A percentile compares a stretch with the other conserved stretches of the same genome.
These are phyloP conservation scores for Coccinonectria pachysandricola DNA, from an alignment of 2,329 filamentous ascomycete species.

Conservation along the genomic window DNA sequence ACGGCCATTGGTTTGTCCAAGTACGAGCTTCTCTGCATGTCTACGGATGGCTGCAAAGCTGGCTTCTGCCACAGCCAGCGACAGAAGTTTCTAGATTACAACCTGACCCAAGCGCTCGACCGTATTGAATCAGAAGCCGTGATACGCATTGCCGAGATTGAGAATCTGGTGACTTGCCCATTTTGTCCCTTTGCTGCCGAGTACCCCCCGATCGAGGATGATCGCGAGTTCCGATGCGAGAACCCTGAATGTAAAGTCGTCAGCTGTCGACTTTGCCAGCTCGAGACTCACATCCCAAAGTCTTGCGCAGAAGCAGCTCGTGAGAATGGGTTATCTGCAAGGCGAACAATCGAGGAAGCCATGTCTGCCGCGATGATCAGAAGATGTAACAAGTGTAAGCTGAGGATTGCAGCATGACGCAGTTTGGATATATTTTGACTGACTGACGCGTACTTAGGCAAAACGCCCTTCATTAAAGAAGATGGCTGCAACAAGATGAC, in stretches of 20 bases:
- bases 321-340: constrained; percentile 48
- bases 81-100: constrained; percentile 45
- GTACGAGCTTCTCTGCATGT: constrained; percentile 62
- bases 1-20: constrained; percentile 58
- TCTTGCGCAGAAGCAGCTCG: constrained; percentile 57
- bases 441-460: constrained; percentile 31
- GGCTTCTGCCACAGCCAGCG: constrained; percentile 49
- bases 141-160: constrained; percentile 58
- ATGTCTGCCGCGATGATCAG: constrained; percentile 73
- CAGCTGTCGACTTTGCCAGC: constrained; percentile 59
- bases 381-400: constrained; percentile 55
- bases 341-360: constrained; percentile 68
- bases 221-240: constrained; percentile 65
- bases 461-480: constrained; percentile 70
- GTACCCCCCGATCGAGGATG: constrained; percentile 52
- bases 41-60: constrained; percentile 53
- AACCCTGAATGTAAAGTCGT: constrained; percentile 52
- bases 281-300: constrained; percentile 59
- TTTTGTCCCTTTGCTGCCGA: constrained; percentile 76
- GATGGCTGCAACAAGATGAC: constrained; percentile 76
- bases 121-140: constrained; percentile 61
- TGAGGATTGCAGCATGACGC: too few relatives aligned
- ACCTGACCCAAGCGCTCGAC: constrained; percentile 52
- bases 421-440: too few relatives aligned
- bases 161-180: constrained; percentile 65